phyloP scores from a whole-genome alignment of 768 basidiomycete species.

The Lentinula detonsa region DNA sequence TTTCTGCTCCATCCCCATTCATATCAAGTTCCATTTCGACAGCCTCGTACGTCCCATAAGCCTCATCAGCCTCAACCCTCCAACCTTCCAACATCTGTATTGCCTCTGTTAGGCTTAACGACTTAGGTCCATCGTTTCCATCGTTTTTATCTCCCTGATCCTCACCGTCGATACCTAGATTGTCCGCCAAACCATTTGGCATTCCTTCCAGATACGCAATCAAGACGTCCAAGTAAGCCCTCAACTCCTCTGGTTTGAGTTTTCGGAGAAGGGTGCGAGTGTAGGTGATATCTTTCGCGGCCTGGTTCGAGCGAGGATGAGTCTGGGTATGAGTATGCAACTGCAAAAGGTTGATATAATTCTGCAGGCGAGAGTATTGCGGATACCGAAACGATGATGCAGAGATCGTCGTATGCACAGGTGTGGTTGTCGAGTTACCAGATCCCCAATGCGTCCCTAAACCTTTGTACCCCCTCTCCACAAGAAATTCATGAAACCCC shows the following conservation, averaged over 20 bases:
- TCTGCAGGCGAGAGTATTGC: neutral
- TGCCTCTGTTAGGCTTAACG: neutral
- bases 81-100: neutral
- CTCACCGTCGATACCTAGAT: neutral
- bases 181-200: neutral
- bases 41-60: neutral
- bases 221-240: neutral
- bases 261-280: neutral
- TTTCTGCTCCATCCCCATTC: conserved; percentile 10
- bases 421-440: neutral
- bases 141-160: neutral
- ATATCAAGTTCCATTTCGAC: neutral
- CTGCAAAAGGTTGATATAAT: conserved; percentile 2
- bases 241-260: neutral
- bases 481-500: conserved; percentile 37
- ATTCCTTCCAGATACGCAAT: neutral
- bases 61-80: neutral
- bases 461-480: conserved; percentile 34
- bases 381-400: neutral
- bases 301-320: neutral
- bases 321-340: neutral
- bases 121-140: neutral
- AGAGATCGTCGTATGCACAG: neutral
- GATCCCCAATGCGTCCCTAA: conserved; percentile 20
- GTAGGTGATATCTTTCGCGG: neutral